Base-by-base conservation (phyloP, 371 early-diverging fungal genomes). In the Mortierella sp. region DNA sequence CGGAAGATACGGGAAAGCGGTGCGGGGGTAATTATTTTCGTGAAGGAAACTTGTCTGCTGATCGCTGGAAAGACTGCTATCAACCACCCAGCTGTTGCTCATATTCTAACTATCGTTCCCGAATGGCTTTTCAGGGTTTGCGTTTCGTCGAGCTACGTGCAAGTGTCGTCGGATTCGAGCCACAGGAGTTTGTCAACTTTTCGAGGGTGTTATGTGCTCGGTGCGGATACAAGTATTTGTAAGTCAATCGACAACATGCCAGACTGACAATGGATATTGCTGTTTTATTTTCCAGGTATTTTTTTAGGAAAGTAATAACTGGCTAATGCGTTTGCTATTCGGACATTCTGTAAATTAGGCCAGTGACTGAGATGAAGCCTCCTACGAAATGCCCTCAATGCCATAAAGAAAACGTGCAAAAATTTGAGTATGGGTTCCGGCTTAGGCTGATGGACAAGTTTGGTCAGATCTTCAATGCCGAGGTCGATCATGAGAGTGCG, bases 381-480 rank as follows among this genome's bases (percentile, higher is more conserved):
- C 43, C 58, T 16, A 10, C 29, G 7, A 67, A 10, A 29, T 80
- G 76, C 24, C 72, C 76, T 9, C 9, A 9, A 2, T 80, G 80
- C 68, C 1, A 40, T 13, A 26, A 7, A 1, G 43, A 26, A n/a
- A 48, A 47, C 13, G 44, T 24, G 7, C 2, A 34, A 16, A 47
- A 41, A 2, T 76, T 68, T 26, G 43, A 72, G 14, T 70, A 73
- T 47, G 14, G 31, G 0, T 80, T 80, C 73, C 50, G 58, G 53
- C 61, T 80, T 34, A 34, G 26, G 26, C 34, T 80, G 2, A 37
- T 34, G 50, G 80, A 80, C 29, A 76, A 76, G 16, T 22, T 80
- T 22, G 48, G 53, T 7, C 76, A 80, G 70, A 19, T 2, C 0
- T 65, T 47, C 43, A 8, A 52, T n/a, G 80, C 69, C 10, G 34